A percentile compares a stretch with the other conserved stretches of the same genome.
phyloP scores from a whole-genome alignment of 2,329 filamentous ascomycete species.

The Exophiala viscosa region DNA sequence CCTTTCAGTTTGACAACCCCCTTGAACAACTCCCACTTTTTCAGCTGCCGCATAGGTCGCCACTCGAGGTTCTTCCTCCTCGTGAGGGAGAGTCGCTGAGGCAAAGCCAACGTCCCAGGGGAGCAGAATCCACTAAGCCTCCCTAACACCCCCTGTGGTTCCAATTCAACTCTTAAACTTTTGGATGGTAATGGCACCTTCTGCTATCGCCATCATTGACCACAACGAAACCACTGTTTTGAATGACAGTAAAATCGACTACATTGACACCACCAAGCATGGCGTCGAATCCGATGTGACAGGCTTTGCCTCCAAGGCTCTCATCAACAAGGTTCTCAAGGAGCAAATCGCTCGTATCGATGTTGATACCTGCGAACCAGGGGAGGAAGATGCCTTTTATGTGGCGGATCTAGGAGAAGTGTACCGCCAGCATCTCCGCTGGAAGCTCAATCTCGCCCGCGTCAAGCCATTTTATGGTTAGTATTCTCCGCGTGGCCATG shows the following conservation, averaged over 20 bases:
- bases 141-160: conserved; percentile 65
- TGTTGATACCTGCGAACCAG: conserved; percentile 80
- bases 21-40: conserved; percentile 55
- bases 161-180: conserved; percentile 32
- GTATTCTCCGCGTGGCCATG: conserved; percentile 31
- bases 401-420: conserved; percentile 97
- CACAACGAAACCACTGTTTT: conserved; percentile 26
- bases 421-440: conserved; percentile 96
- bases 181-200: conserved; percentile 67
- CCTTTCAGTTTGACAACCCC: conserved; percentile 24
- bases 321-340: conserved; percentile 85
- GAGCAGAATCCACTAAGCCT: conserved; percentile 90
- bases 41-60: conserved; percentile 99
- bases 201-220: conserved; percentile 52
- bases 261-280: conserved; percentile 40
- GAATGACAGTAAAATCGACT: conserved; percentile 30
- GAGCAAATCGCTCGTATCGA: conserved; percentile 79
- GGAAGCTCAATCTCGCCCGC: conserved; percentile 89
- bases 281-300: conserved; percentile 45
- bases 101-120: conserved; percentile 78
- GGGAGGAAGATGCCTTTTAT: conserved; percentile 97
- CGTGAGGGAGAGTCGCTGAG: conserved; percentile 99
- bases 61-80: conserved; percentile 98
- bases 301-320: conserved; percentile 61
- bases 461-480: conserved; percentile 95